Evolutionary conservation across 345 rosid species (phyloP).

Genomic region (Mallotus nudiflorus): DNA sequence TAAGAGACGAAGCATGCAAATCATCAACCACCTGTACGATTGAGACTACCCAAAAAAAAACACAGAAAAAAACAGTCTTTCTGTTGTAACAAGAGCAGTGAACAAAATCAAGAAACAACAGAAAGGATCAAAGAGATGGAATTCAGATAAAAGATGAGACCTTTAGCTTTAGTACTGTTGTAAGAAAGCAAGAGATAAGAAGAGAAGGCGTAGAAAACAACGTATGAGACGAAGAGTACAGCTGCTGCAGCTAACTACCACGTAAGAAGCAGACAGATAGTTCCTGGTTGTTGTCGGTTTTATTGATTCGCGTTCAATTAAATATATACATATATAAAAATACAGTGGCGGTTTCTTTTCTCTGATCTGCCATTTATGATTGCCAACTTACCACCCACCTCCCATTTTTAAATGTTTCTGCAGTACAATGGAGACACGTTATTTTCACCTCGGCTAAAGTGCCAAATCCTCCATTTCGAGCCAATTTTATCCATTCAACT

Average conservation of each 20-base stretch:
- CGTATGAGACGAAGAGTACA: background rate
- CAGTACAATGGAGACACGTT: no score
- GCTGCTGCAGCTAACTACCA: no score
- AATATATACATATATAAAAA: no score
- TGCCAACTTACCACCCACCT: no score
- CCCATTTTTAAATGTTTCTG: no score
- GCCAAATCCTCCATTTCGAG: no score
- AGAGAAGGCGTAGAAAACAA: background rate
- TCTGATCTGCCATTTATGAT: no score
- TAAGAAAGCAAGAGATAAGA: conserved; percentile 1
- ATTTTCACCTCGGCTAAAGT: no score
- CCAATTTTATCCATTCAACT: no score
- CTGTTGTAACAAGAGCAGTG: background rate
- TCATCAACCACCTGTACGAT: background rate
- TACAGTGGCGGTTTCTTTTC: no score
- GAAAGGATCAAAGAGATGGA: background rate
- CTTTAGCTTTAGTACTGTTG: no score
- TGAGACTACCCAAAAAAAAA: background rate
- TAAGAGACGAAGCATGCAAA: background rate
- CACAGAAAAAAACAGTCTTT: background rate
- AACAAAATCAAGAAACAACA: background rate
- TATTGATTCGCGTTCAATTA: background rate
- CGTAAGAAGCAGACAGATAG: no score
- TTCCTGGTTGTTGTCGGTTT: background rate
- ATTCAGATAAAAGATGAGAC: background rate